These are phyloP conservation scores for Solanum chacoense DNA, from an alignment of 305 asterid genomes.

Conservation along the genomic window DNA sequence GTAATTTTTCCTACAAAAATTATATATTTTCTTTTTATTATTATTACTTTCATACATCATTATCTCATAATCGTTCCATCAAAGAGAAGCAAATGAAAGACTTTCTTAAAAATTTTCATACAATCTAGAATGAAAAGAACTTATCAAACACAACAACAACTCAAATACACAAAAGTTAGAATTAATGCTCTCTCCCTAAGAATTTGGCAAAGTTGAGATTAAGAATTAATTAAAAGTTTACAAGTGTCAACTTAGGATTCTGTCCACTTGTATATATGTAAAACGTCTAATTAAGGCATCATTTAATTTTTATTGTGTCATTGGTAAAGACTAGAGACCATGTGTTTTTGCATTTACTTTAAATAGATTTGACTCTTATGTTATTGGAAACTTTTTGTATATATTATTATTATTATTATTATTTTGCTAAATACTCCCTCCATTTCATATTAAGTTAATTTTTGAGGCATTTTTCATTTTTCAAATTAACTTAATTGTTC, in stretches of 20 bases:
- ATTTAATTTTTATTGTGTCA: background rate
- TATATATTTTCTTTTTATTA: too few species aligned
- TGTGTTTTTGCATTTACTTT: background rate
- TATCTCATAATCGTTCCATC: background rate
- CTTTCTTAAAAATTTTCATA: fast-evolving
- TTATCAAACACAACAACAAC: too few species aligned
- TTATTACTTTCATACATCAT: too few species aligned
- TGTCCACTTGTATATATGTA: background rate
- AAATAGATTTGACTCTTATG: background rate
- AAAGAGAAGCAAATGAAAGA: too few species aligned
- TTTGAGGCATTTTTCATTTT: too few species aligned
- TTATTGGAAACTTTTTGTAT: background rate
- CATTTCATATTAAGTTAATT: too few species aligned
- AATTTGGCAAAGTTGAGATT: background rate
- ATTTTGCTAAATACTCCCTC: too few species aligned
- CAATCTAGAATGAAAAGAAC: too few species aligned
- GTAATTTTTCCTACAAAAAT: too few species aligned
- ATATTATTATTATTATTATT: background rate
- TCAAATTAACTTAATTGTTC: too few species aligned
- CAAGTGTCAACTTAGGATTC: background rate
- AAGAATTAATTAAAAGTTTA: background rate
- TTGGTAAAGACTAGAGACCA: too few species aligned
- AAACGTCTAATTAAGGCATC: background rate
- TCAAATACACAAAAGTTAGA: background rate
- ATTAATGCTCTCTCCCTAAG: background rate